phyloP scores from a whole-genome alignment of 2,329 filamentous ascomycete genomes.

The Pestalotiopsis sp. region DNA sequence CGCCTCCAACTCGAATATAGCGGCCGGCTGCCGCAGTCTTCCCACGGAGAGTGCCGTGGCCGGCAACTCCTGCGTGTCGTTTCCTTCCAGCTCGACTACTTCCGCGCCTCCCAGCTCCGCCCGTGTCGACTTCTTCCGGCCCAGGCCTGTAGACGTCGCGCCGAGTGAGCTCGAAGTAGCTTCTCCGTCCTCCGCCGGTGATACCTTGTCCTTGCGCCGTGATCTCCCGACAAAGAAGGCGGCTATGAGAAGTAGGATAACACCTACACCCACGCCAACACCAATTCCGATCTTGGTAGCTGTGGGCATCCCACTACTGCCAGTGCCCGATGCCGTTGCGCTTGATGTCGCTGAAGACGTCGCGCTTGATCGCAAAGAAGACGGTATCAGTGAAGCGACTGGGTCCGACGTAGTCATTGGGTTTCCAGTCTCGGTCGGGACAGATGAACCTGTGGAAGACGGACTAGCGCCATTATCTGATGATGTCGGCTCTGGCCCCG shows the following conservation, averaged over 20 bases:
- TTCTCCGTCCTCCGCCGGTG: not conserved
- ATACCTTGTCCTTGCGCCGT: not conserved
- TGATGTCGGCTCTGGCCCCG: not conserved
- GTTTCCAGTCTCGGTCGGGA: not conserved
- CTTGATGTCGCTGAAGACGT: constrained; percentile 1
- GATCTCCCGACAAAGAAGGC: not conserved
- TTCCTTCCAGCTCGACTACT: not conserved
- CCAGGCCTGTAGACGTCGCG: not conserved
- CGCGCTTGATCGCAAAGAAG: constrained; percentile 5
- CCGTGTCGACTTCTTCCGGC: not conserved
- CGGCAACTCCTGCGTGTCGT: not conserved
- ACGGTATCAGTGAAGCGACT: constrained; percentile 4
- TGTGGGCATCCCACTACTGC: not conserved
- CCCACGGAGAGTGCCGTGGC: constrained; percentile 6
- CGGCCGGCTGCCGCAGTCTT: not conserved
- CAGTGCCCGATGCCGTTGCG: not conserved
- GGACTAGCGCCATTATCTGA: not conserved
- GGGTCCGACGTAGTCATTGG: constrained; percentile 1
- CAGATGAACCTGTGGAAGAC: not conserved
- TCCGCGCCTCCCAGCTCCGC: not conserved
- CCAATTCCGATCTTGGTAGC: constrained; percentile 6
- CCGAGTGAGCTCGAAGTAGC: not conserved
- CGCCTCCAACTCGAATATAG: constrained; percentile 8
- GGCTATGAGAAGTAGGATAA: not conserved
- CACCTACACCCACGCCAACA: constrained; percentile 6